Evolutionary conservation across 1,284 basidiomycete genomes (phyloP).

Genomic region (Afroboletus lepidellus): DNA sequence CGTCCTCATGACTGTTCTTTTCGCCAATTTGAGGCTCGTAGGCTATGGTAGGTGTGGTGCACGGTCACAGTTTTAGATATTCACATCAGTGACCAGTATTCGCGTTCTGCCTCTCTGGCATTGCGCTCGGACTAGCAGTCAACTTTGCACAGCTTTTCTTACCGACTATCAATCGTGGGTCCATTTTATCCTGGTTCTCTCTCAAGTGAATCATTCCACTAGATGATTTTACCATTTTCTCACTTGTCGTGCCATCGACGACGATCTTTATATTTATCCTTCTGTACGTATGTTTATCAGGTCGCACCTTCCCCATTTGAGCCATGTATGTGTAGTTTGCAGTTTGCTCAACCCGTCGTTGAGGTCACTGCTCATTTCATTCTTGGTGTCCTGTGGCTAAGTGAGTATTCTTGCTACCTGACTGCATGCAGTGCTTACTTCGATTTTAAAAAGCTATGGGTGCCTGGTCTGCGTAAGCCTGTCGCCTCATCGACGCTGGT

Average conservation of each 20-base stretch:
- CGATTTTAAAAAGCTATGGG: conserved; percentile 53
- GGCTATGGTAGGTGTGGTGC: conserved; percentile 44
- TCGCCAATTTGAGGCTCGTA: conserved; percentile 49
- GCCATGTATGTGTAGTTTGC: conserved; percentile 42
- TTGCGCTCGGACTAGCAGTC: conserved; percentile 64
- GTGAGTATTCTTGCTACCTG: conserved; percentile 39
- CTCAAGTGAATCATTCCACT: conserved; percentile 3
- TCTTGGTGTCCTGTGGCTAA: conserved; percentile 63
- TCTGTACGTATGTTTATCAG: conserved; percentile 40
- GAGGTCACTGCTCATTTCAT: conserved; percentile 57
- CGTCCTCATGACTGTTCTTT: conserved; percentile 52
- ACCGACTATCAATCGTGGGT: conserved; percentile 60
- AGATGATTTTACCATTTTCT: conserved; percentile 71
- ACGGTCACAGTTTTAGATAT: neutral
- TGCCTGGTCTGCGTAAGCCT: conserved; percentile 67
- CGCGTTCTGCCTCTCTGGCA: conserved; percentile 58
- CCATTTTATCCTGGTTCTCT: neutral
- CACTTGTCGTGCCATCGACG: conserved; percentile 58
- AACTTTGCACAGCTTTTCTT: conserved; percentile 67
- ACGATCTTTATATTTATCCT: conserved; percentile 60
- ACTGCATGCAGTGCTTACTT: conserved; percentile 7
- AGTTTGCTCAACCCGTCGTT: conserved; percentile 65
- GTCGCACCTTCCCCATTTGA: neutral
- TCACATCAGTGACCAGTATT: conserved; percentile 40
- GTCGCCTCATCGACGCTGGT: neutral